Base-by-base conservation (phyloP, 1,284 basidiomycete genomes). In the Fomitopsis betulina region DNA sequence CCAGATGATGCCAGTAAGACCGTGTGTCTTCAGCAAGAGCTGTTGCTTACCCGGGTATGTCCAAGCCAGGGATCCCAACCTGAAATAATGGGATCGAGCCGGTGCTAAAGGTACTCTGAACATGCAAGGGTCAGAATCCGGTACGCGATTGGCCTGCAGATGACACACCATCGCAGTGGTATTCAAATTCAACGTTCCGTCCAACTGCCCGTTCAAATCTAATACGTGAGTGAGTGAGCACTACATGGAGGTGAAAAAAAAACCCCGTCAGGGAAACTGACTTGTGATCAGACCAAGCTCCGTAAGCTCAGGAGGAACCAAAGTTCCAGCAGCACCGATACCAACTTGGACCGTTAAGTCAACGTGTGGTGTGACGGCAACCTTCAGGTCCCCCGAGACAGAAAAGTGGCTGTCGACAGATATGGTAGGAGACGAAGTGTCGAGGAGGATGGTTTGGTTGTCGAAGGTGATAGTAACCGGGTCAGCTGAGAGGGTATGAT, bases 321-420 rank as follows among this genome's bases (percentile, higher is more conserved):
- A 57, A 1, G 72, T 76, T 3, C 81, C 81, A 4, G 67, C 69
- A 0, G 74, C 76, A 3, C 70, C 73, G 23, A 80, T 66, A 12
- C 80, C 80, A 43, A 81, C 67, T 25, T 68, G 67, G 15, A 76
- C 68, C 2, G 66, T 61, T 0, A 73, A 75, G 53, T 70, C 55
- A 5, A 67, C 75, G 43, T 77, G 74, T 5, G 75, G 74, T 27
- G 75, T 66, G 0, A 79, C 73, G 58, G 77, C 73, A 9, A 79
- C 72, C 17, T 74, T 73, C 15, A 77, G 62, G 17, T 69, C 64
- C 0, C 72, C 79, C 6, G 62, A 63, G 52, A 74, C 64, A 3
- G 58, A 61, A n/a, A 61, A 60, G 23, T 30, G 27, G 21, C 58
- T 59, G 19, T 58, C 49, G 49, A 1, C 65, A 67, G 23, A 61